Base-by-base conservation (phyloP, 2,329 filamentous ascomycete genomes). In the Verticillium klebahnii region DNA sequence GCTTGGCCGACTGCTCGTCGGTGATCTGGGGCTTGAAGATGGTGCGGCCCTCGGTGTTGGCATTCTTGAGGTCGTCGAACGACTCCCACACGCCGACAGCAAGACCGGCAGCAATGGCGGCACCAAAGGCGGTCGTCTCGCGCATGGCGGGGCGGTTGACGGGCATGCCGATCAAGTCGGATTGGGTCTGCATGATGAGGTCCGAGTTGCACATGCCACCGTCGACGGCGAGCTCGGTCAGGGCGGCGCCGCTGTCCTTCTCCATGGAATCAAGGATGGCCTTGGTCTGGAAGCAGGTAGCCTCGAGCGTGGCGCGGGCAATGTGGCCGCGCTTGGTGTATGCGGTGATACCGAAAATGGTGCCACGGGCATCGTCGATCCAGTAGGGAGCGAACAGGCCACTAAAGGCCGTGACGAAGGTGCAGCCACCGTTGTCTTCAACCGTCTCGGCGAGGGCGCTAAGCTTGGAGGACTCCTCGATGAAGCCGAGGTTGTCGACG, bases 331-430 rank as follows among this genome's bases (percentile, higher is more conserved):
- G 84, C 72, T 91, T 82, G 0, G 90, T 93, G 75, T 90, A 89
- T 64, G 91, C 87, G 0, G 90, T 92, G 69, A 92, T 90, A 55
- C 89, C 89, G 68, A 91, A 91, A 67, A 92, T 90, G 52, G 90
- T 93, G 62, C 90, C 91, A 70, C 90, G 85, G 1, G 90, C 90
- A 75, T 93, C 89, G 72, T 93, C 90, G 65, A 93, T 90, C 91
- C 90, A 93, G 77, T 93, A 93, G 0, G 91, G 91, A 0, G 90
- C 90, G 72, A 93, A 93, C 3, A 93, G 81, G 58, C 90, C 90
- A 73, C 87, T 91, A 73, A 93, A 93, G 11, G 90, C 91, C 11
- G 90, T 93, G 63, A 93, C 91, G 69, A 93, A 85, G 19, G 90
- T 85, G 69, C 89, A 88, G 9, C 91, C 91, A 63, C 90, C 91